These are phyloP conservation scores for Cavenderia fasciculata DNA, from an alignment of 78 protist species.

Conservation along the genomic window DNA sequence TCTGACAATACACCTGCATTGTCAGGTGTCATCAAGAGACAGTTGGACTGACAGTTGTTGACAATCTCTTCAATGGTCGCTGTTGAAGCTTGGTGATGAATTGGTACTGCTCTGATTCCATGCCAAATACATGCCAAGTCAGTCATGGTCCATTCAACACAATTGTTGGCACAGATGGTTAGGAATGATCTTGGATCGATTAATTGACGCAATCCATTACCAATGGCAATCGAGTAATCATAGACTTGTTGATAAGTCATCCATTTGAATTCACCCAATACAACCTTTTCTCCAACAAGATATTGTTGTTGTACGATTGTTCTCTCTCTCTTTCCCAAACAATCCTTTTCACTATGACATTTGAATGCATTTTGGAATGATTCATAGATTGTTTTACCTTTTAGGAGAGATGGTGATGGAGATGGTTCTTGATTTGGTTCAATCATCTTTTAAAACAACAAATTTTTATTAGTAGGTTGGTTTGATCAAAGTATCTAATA, in stretches of 20 bases:
- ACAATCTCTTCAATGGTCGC: neutral
- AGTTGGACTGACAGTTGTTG: neutral
- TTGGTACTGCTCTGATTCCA: slow-evolving; percentile 8
- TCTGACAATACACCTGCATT: too few relatives aligned
- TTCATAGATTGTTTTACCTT: neutral
- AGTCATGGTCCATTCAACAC: slow-evolving; percentile 31
- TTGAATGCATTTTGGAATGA: slow-evolving; percentile 3
- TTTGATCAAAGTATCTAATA: too few relatives aligned
- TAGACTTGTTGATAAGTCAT: slow-evolving; percentile 4
- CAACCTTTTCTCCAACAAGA: slow-evolving; percentile 11
- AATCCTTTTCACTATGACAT: slow-evolving; percentile 1
- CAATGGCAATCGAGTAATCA: neutral
- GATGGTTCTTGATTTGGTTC: too few relatives aligned
- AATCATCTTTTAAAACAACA: too few relatives aligned
- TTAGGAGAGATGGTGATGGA: too few relatives aligned
- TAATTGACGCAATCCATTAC: neutral
- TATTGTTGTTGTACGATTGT: neutral
- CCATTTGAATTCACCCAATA: slow-evolving; percentile 2
- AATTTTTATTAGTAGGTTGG: too few relatives aligned
- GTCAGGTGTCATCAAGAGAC: too few relatives aligned
- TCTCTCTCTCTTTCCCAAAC: neutral
- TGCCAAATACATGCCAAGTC: slow-evolving; percentile 38
- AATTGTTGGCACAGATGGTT: slow-evolving; percentile 20
- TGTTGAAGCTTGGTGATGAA: slow-evolving; percentile 1
- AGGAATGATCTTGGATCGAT: neutral